Conservation (phyloP, 768 basidiomycete species). For the Pulveroboletus ravenelii region DNA sequence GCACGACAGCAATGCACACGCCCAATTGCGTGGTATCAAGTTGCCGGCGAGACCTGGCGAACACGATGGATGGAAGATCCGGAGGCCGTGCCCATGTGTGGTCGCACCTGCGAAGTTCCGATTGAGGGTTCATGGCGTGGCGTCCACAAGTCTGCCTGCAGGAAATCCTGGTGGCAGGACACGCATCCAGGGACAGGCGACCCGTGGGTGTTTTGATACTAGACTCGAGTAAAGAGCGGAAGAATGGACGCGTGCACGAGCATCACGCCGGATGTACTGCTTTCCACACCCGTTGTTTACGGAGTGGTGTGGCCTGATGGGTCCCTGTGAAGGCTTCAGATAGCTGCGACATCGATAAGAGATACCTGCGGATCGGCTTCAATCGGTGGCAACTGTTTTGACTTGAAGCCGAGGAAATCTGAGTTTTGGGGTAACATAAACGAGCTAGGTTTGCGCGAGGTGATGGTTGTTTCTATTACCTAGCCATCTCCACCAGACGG, state of each 20-base stretch:
- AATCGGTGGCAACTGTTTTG: background rate
- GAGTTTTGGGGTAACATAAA: constrained; percentile 11
- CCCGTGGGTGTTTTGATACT: background rate
- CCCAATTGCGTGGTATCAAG: constrained; percentile 12
- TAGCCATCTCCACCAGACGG: background rate
- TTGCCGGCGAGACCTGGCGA: constrained; percentile 10
- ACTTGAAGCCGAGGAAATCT: background rate
- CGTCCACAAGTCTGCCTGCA: constrained; percentile 25
- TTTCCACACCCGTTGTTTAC: background rate
- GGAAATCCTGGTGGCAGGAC: constrained; percentile 11
- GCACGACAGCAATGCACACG: background rate
- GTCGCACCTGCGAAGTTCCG: constrained; percentile 1
- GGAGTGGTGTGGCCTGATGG: background rate
- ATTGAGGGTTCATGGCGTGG: constrained; percentile 11
- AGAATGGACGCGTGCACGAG: constrained; percentile 22
- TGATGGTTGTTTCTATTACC: background rate
- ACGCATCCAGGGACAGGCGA: constrained; percentile 14
- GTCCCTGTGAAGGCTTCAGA: background rate
- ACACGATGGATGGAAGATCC: constrained; percentile 23
- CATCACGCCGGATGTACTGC: background rate
- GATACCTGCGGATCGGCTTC: constrained; percentile 3
- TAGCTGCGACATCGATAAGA: constrained; percentile 2
- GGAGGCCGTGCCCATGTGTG: constrained; percentile 16
- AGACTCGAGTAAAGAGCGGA: constrained; percentile 18
- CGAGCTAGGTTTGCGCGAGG: too few relatives aligned